A percentile compares a stretch with the other conserved stretches of the same genome.
These are phyloP conservation scores for Neonectria neomacrospora DNA, from an alignment of 2,329 filamentous ascomycete genomes.

Conservation along the genomic window DNA sequence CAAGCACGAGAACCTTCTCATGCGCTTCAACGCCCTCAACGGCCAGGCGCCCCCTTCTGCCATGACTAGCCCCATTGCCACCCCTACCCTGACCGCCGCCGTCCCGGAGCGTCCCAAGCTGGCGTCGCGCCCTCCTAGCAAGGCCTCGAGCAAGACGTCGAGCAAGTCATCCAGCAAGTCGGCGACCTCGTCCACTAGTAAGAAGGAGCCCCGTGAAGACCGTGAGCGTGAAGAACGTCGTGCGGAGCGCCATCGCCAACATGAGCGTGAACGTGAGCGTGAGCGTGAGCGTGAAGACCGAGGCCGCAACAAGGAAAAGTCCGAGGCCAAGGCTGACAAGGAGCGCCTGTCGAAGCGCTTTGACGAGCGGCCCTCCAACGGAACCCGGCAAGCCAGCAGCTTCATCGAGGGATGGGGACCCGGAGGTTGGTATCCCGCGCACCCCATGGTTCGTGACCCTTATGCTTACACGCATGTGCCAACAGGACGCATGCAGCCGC, in stretches of 20 bases:
- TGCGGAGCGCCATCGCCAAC: conserved; percentile 23
- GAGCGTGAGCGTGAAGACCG: conserved; percentile 42
- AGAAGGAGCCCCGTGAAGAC: conserved; percentile 40
- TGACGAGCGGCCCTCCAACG: conserved; percentile 47
- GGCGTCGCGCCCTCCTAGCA: conserved; percentile 44
- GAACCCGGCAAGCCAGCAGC: conserved; percentile 49
- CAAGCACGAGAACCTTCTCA: conserved; percentile 45
- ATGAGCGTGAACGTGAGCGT: conserved; percentile 31
- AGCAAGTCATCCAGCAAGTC: conserved; percentile 35
- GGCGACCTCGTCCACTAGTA: conserved; percentile 36
- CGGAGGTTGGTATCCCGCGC: conserved; percentile 45
- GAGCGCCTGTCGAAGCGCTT: conserved; percentile 53
- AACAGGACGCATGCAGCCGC: conserved; percentile 43
- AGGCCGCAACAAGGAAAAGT: conserved; percentile 42
- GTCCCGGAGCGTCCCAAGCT: conserved; percentile 45
- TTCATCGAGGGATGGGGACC: conserved; percentile 51
- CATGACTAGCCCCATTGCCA: conserved; percentile 42
- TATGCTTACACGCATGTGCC: conserved; percentile 44
- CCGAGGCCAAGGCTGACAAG: conserved; percentile 48
- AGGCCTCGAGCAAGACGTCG: conserved; percentile 46
- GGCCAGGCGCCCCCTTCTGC: conserved; percentile 36
- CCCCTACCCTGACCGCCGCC: conserved; percentile 36
- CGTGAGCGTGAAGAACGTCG: conserved; percentile 39
- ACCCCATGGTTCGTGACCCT: conserved; percentile 40
- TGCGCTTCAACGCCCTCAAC: conserved; percentile 45